Evolutionary conservation across 2,329 filamentous ascomycete genomes (phyloP).

Genomic region (Stachybotrys chartarum): DNA sequence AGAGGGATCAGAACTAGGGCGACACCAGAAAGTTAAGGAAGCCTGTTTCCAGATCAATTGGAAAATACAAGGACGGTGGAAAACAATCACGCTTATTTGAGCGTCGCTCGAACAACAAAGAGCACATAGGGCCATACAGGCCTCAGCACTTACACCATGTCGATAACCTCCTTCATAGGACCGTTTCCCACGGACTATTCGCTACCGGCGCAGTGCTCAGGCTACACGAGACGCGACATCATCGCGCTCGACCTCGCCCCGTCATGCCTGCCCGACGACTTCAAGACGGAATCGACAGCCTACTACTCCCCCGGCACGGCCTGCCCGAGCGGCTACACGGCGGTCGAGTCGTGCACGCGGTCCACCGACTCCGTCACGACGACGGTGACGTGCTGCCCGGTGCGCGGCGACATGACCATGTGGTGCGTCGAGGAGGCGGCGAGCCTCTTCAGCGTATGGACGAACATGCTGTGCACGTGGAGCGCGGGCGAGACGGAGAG

Average conservation of each 20-base stretch:
- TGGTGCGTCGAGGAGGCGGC: slow-evolving; percentile 18
- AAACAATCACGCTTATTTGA: too few species aligned
- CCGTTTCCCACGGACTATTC: slow-evolving; percentile 10
- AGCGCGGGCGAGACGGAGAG: slow-evolving; percentile 16
- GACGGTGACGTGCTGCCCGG: slow-evolving; percentile 28
- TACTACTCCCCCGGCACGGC: slow-evolving; percentile 24
- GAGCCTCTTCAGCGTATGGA: slow-evolving; percentile 13
- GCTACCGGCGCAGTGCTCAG: slow-evolving; percentile 4
- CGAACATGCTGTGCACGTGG: slow-evolving; percentile 24
- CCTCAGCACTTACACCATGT: neutral
- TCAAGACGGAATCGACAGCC: slow-evolving; percentile 14
- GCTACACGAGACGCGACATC: slow-evolving; percentile 7
- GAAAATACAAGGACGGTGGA: too few species aligned
- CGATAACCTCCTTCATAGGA: slow-evolving; percentile 5
- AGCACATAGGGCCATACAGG: neutral
- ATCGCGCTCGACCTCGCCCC: slow-evolving; percentile 15
- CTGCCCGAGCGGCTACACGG: slow-evolving; percentile 23
- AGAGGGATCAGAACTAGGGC: too few species aligned
- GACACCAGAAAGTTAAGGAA: too few species aligned
- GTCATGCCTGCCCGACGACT: slow-evolving; percentile 20
- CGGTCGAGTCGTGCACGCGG: slow-evolving; percentile 16
- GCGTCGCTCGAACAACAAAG: too few species aligned
- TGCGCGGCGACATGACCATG: slow-evolving; percentile 15
- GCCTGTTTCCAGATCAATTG: too few species aligned
- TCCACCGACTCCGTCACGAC: slow-evolving; percentile 15